Conservation (phyloP, 192 early-diverging fungal genomes). For the Hyaloraphidium curvatum region DNA sequence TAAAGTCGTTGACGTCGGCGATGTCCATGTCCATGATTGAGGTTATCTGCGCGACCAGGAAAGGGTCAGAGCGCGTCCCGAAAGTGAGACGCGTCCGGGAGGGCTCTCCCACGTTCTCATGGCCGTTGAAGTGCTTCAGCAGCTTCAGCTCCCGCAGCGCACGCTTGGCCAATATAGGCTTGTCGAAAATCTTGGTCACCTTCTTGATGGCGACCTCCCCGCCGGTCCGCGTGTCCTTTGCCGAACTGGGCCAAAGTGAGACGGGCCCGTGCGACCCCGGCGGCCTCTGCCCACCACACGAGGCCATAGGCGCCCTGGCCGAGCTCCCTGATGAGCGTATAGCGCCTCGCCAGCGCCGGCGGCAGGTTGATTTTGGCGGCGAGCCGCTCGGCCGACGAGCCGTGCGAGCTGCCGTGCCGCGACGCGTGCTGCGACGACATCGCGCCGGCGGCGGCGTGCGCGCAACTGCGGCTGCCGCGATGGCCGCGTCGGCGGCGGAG, state of each 20-base stretch:
- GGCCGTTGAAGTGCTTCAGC: constrained; percentile 75
- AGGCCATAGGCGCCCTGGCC: constrained; percentile 80
- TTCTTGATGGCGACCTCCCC: constrained; percentile 30
- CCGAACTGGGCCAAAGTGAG: constrained; percentile 41
- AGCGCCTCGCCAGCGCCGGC: constrained; percentile 33
- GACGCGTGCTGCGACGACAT: no score
- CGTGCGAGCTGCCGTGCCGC: no score
- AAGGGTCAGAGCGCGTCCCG: neutral
- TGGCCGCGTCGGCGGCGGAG: no score
- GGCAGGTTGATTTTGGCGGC: constrained; percentile 13
- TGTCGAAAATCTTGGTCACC: constrained; percentile 8
- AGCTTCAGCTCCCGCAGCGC: constrained; percentile 83
- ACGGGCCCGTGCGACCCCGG: neutral
- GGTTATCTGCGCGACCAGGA: constrained; percentile 32
- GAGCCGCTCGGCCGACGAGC: no score
- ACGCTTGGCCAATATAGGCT: constrained; percentile 43
- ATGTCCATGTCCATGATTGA: constrained; percentile 48
- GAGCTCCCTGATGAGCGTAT: constrained; percentile 58
- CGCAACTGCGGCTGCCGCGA: no score
- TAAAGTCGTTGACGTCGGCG: constrained; percentile 51
- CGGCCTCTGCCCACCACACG: constrained; percentile 37
- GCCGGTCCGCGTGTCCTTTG: constrained; percentile 58
- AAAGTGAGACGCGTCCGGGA: neutral
- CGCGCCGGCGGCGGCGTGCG: no score
- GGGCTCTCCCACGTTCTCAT: constrained; percentile 55